A percentile compares a stretch with the other conserved stretches of the same genome.
Conservation (phyloP, 1,284 basidiomycete species). For the Ganoderma multipileum region DNA sequence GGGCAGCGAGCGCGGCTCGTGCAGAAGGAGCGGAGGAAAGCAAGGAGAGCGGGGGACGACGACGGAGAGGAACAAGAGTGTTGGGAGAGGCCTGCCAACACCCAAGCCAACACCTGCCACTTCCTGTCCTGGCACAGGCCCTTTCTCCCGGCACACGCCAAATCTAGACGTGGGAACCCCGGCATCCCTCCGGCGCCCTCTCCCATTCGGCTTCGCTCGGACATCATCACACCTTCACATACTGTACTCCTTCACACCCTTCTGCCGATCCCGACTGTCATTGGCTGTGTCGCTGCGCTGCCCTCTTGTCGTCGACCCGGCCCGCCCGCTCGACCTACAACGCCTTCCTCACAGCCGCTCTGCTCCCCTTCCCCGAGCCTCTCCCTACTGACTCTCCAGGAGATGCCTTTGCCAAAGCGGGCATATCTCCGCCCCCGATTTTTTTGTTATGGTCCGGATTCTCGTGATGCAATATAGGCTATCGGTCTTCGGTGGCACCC, state of each 20-base stretch:
- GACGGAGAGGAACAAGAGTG: background rate
- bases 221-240: background rate
- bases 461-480: background rate
- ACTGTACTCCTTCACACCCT: background rate
- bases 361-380: background rate
- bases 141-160: background rate
- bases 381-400: background rate
- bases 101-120: background rate
- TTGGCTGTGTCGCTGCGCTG: background rate
- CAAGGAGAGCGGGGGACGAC: constrained; percentile 7
- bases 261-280: background rate
- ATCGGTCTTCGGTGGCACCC: background rate
- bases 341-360: background rate
- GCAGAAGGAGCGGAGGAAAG: constrained; percentile 4
- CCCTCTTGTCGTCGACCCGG: background rate
- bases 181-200: background rate
- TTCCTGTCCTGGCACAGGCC: background rate
- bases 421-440: background rate
- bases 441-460: background rate
- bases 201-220: background rate
- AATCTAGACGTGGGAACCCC: background rate
- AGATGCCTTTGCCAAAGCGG: background rate
- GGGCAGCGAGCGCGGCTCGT: constrained; percentile 22
- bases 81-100: constrained; percentile 1
- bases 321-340: background rate